Evolutionary conservation across 495 filamentous ascomycete genomes (phyloP), one percentile per base, ranked within the genome.

Genomic region (Pyronema domesticum): DNA sequence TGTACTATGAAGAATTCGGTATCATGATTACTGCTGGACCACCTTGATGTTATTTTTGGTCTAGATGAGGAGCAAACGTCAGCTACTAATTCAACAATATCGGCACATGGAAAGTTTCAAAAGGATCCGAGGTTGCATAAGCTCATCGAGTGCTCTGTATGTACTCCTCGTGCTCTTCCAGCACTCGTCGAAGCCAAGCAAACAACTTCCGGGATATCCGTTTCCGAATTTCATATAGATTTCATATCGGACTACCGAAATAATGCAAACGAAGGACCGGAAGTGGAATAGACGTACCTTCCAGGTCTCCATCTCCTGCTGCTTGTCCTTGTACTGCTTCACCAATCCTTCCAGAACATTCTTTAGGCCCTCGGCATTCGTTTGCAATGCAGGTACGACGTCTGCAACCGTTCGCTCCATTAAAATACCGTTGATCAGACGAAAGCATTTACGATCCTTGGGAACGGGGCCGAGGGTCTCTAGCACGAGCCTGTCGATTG

Each of bases 31-130:
- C 45, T 59, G 55, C 52, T 61, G 65, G 52, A 98, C 89, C 56
- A 98, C 86, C 68, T 95, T 89, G 54, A 98, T 79, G 64, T 95
- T 95, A 72, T 98, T 94, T 80, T 95, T 95, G 68, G 95, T 95
- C 91, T 96, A 66, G 51, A 19, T 30, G 19, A 14, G 11, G n/a
- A 43, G 13, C 19, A 34, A 51, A 51, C 48, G 48, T 51, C 48
- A 51, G 33, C 23, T 30, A 30, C 1, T 30, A 5, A 30, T 30
- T 5, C 23, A 30, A 30, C 5, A 30, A 2, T 30, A 2, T 30
- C 23, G 23, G 23, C 23, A 30, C 5, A 30, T 30, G 1, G 23
- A 30, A 30, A 30, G 1, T 30, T 30, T 30, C 23, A 30, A 30
- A 30, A 30, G 5, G 23, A 30, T 30, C 23, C 23, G 23, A 30